Percentiles rank a stretch among this genome's conserved stretches.
These are phyloP conservation scores for Cutaneotrichosporon cutaneum DNA, from an alignment of 1,284 basidiomycete genomes.

Conservation along the genomic window DNA sequence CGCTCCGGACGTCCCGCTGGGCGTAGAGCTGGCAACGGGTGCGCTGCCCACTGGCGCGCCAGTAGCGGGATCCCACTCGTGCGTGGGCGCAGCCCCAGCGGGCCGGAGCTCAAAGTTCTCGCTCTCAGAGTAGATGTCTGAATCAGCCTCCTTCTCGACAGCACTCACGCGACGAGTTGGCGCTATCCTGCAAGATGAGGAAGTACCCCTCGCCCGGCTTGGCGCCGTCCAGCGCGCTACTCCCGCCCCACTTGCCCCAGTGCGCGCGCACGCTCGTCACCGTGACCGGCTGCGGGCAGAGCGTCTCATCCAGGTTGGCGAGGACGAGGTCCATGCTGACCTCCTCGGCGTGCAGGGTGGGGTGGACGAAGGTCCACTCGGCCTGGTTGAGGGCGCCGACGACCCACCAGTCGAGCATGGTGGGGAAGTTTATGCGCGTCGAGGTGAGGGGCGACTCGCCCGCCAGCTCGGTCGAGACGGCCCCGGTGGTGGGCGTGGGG, in stretches of 20 bases:
- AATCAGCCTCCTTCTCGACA: background rate
- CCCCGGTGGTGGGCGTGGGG: background rate
- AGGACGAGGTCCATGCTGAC: background rate
- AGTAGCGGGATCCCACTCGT: background rate
- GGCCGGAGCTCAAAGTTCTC: slow-evolving; percentile 1
- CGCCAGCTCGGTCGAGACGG: background rate
- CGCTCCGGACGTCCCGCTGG: too few relatives aligned
- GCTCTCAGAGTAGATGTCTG: slow-evolving; percentile 1
- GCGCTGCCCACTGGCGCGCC: too few relatives aligned
- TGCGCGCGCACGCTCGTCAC: background rate
- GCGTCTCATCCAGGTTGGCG: background rate
- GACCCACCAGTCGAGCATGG: slow-evolving; percentile 5
- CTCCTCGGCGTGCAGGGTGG: background rate
- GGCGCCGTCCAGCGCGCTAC: background rate
- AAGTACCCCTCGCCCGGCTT: slow-evolving; percentile 1
- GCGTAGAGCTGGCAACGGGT: too few relatives aligned
- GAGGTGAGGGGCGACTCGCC: background rate
- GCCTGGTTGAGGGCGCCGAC: background rate
- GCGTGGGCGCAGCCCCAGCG: background rate
- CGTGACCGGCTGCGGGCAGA: background rate
- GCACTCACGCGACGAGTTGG: background rate
- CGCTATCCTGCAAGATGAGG: background rate
- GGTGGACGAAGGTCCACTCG: background rate
- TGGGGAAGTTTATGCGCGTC: background rate
- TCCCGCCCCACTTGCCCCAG: background rate